phyloP scores from a whole-genome alignment of 2,329 filamentous ascomycete species.

The Thyridium curvatum region DNA sequence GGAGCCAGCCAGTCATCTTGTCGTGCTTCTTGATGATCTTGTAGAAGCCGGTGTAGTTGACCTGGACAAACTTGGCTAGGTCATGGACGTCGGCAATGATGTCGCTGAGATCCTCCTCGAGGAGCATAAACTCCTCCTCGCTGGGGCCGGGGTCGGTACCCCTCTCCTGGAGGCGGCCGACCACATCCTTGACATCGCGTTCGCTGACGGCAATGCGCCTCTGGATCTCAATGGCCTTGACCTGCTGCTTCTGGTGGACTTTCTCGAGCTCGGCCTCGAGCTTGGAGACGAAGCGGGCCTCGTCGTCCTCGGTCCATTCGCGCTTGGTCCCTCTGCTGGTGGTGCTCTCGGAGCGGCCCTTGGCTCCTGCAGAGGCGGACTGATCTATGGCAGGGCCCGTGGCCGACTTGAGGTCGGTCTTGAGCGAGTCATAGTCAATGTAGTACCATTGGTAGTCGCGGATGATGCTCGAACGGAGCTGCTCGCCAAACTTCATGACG shows the following conservation, averaged over 20 bases:
- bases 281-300: constrained; percentile 78
- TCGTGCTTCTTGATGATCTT: constrained; percentile 99
- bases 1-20: constrained; percentile 90
- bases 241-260: constrained; percentile 94
- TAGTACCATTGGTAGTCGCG: constrained; percentile 98
- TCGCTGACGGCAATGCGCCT: constrained; percentile 83
- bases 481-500: constrained; percentile 86
- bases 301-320: constrained; percentile 86
- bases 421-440: constrained; percentile 94
- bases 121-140: constrained; percentile 88
- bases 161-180: constrained; percentile 64
- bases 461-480: constrained; percentile 91
- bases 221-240: constrained; percentile 94
- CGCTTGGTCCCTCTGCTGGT: constrained; percentile 24
- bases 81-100: constrained; percentile 99
- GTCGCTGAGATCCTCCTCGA: constrained; percentile 93
- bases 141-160: constrained; percentile 55
- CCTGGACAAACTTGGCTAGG: constrained; percentile 92
- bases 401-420: constrained; percentile 74
- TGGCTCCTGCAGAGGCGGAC: constrained; percentile 32
- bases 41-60: constrained; percentile 98
- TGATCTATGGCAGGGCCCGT: constrained; percentile 37
- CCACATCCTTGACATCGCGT: constrained; percentile 82
- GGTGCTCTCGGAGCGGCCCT: constrained; percentile 19
- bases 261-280: constrained; percentile 93